Evolutionary conservation across 2,329 filamentous ascomycete genomes (phyloP).

Genomic region (Colletotrichum euphorbiae): DNA sequence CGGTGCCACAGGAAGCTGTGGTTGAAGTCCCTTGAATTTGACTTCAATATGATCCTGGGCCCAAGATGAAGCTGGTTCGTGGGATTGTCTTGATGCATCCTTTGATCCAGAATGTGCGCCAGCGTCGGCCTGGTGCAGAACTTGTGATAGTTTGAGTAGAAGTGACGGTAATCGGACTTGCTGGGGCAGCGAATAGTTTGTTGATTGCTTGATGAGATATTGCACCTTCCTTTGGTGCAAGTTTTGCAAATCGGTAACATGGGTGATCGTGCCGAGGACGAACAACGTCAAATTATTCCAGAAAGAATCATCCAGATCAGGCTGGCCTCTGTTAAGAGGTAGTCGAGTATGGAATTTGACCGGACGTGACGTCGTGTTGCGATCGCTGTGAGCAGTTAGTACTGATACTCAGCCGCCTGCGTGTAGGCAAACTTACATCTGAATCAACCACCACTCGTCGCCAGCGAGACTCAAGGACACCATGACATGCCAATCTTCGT

Average conservation of each 20-base stretch:
- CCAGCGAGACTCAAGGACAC: conserved; percentile 77
- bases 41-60: conserved; percentile 70
- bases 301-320: conserved; percentile 61
- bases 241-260: conserved; percentile 61
- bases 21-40: conserved; percentile 62
- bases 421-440: conserved; percentile 61
- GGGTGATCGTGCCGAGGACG: conserved; percentile 62
- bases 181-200: conserved; percentile 54
- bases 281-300: conserved; percentile 65
- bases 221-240: conserved; percentile 59
- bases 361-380: conserved; percentile 43
- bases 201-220: conserved; percentile 49
- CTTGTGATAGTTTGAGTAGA: conserved; percentile 61
- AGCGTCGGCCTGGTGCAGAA: conserved; percentile 40
- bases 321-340: conserved; percentile 56
- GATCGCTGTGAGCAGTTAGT: conserved; percentile 43
- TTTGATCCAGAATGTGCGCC: neutral
- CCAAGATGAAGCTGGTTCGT: conserved; percentile 56
- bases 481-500: conserved; percentile 76
- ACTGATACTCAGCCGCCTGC: neutral
- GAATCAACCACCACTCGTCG: conserved; percentile 83
- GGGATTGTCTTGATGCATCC: conserved; percentile 42
- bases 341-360: conserved; percentile 47
- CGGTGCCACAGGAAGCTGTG: conserved; percentile 34
- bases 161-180: conserved; percentile 62